Evolutionary conservation across 768 basidiomycete species (phyloP), one percentile per base, ranked within the genome.

Genomic region (Mycena rebaudengoi): DNA sequence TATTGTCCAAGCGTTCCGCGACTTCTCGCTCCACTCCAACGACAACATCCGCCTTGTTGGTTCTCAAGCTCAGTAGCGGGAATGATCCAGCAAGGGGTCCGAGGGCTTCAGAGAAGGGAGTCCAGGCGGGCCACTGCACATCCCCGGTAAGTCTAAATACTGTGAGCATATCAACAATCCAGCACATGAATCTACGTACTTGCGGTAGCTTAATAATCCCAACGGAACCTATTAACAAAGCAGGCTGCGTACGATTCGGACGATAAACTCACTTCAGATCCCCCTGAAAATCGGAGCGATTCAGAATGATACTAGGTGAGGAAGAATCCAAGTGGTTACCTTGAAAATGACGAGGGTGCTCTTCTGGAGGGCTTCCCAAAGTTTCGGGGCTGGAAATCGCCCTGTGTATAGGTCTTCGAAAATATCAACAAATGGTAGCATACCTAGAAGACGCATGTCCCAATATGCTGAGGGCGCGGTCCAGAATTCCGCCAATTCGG

Each of bases 11-110:
- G 50, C 82, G 78, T 63, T 91, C 89, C 1, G 87, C 94, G 1
- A 88, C 77, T 0, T 89, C 90, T 67, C 87, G 81, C 1, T 84
- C 78, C 3, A 99, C 82, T 0, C 95, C 97, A 25, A 94, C 94
- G 7, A 90, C 91, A 2, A 98, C 95, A 71, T 98, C 96, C 0
- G 97, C 97, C 75, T 99, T 99, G 81, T 91, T 94, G 1, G 97
- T 99, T 18, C 97, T 85, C 61, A 98, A 78, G 71, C 93, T 94
- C 25, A 98, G 78, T 8, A 98, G 73, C 0, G 92, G 91, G 78
- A 97, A 92, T 10, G 88, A 79, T 1, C 92, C 91, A 0, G 87
- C 86, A 11, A 98, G 76, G 2, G 93, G 92, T 5, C 95, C 94
- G 13, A 98, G 75, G 0, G 94, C 95, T 3, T 81, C 77, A 25